A percentile compares a stretch with the other conserved stretches of the same genome.
Evolutionary conservation across 176 grass and related monocot genomes (phyloP).

Genomic region (Typha latifolia): DNA sequence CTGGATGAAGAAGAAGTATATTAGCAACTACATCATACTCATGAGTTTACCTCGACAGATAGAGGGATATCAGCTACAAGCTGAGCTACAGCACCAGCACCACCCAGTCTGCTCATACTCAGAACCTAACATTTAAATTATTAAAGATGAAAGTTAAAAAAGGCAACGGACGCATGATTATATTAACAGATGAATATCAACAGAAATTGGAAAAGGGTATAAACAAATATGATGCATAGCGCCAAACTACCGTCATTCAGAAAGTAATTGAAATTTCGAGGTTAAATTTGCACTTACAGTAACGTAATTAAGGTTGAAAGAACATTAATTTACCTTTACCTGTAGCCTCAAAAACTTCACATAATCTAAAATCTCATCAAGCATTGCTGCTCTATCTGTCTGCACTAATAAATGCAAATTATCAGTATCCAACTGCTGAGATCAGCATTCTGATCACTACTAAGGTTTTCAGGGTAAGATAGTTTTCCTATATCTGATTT

Average conservation of each 20-base stretch:
- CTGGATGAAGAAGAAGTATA: neutral
- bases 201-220: neutral
- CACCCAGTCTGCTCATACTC: slow-evolving; percentile 98
- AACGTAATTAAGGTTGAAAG: neutral
- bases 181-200: neutral
- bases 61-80: slow-evolving; percentile 92
- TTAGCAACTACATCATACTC: neutral
- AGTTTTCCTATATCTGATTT: too few species aligned
- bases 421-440: slow-evolving; percentile 2
- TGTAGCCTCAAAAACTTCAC: slow-evolving; percentile 98
- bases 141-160: slow-evolving; percentile 18
- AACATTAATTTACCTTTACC: slow-evolving; percentile 65
- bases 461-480: too few species aligned
- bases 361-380: slow-evolving; percentile 97
- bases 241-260: too few species aligned
- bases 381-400: slow-evolving; percentile 98
- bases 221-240: too few species aligned
- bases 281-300: neutral
- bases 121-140: slow-evolving; percentile 50
- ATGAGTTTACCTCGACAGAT: slow-evolving; percentile 62
- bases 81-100: slow-evolving; percentile 91
- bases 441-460: neutral
- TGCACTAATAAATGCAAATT: slow-evolving; percentile 38
- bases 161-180: neutral
- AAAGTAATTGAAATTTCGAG: neutral